These are phyloP conservation scores for Beauveria sp. DNA, from an alignment of 2,329 filamentous ascomycete genomes.

Conservation along the genomic window DNA sequence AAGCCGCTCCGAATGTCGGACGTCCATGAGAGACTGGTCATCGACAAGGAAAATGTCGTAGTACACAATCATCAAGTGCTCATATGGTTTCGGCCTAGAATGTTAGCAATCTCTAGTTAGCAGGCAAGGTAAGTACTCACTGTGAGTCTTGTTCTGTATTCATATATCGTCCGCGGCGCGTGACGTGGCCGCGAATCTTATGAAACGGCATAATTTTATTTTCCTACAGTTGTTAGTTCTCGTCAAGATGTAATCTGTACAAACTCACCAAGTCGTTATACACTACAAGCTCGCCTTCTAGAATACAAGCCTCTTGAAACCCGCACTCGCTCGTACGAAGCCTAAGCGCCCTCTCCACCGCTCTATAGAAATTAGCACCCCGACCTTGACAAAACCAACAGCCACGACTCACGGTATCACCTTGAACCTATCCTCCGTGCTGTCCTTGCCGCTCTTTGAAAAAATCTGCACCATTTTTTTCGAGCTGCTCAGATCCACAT, in stretches of 20 bases:
- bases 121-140: conserved; percentile 30
- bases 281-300: conserved; percentile 78
- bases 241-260: neutral
- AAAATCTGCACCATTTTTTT: conserved; percentile 65
- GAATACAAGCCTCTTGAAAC: conserved; percentile 59
- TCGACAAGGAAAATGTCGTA: conserved; percentile 51
- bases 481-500: conserved; percentile 58
- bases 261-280: conserved; percentile 54
- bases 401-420: conserved; percentile 44
- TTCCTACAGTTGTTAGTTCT: conserved; percentile 30
- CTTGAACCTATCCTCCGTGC: conserved; percentile 59
- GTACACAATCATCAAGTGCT: conserved; percentile 56
- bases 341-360: conserved; percentile 56
- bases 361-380: conserved; percentile 25
- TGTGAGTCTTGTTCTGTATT: conserved; percentile 62
- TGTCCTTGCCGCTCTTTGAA: conserved; percentile 88
- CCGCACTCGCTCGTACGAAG: conserved; percentile 51
- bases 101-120: conserved; percentile 16
- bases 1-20: conserved; percentile 52
- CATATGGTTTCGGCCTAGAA: conserved; percentile 36
- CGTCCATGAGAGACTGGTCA: conserved; percentile 40
- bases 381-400: neutral
- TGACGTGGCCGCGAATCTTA: conserved; percentile 73
- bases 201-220: conserved; percentile 66
- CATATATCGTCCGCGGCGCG: conserved; percentile 62